Evolutionary conservation across 257 asterid species (phyloP), one percentile per base, ranked within the genome.

Genomic region (Leonotis leonurus): DNA sequence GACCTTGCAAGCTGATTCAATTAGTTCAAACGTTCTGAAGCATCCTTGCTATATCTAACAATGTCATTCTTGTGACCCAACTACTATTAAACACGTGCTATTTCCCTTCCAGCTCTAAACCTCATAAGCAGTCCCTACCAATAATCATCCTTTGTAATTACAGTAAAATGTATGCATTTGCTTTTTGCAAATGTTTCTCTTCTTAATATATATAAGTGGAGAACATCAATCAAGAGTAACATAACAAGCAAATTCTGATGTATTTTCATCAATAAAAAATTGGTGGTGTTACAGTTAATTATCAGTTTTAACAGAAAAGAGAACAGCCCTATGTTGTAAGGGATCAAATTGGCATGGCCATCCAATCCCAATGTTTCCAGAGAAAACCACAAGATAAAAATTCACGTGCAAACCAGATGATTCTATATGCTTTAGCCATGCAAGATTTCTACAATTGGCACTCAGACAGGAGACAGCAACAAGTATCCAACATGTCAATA

Each of bases 391-490:
- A 32, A 55, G 48, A 43, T 48, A 33, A 51, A 18, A n/a, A 1
- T 33, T 35, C 73, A 37, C 14, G 44, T 18, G 26, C 57, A 37
- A 59, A 60, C 30, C 29, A 53, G 24, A 60, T 43, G 48, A 58
- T 8, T 41, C 20, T 26, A 45, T 36, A 39, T 40, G 44, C 27
- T 35, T 53, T 10, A 45, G 20, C 24, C 12, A 24, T 30, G 70
- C 22, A 2, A 21, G 45, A 70, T 52, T 20, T 60, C 63, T 54
- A 65, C 33, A 56, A 70, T 44, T 9, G 30, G 48, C 53, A 64
- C 35, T 22, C 37, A 35, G 24, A 21, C 32, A 9, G 37, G 30
- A 35, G 24, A 21, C 32, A 9, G 37, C 36, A 17, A 18, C 64
- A 56, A 54, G 32, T 35, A 39, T 17, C 56, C 39, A 35, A 18